Evolutionary conservation across 768 basidiomycete genomes (phyloP).

Genomic region (Rhizopogon vinicolor): DNA sequence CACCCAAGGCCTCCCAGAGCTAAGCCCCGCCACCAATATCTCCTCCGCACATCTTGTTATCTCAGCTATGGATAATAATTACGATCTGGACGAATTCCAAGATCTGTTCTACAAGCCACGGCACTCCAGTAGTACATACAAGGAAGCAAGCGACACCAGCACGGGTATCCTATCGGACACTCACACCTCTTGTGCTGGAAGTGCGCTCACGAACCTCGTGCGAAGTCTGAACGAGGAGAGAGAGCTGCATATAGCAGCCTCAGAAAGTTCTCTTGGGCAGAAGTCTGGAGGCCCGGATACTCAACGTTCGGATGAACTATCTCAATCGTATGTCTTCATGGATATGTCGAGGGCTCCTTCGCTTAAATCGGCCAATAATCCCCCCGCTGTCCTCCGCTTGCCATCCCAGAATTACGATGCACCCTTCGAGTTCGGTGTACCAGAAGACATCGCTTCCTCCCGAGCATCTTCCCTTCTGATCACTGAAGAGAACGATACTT

Average conservation of each 20-base stretch:
- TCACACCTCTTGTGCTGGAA: slow-evolving; percentile 24
- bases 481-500: slow-evolving; percentile 24
- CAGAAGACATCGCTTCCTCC: slow-evolving; percentile 23
- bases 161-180: slow-evolving; percentile 26
- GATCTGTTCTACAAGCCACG: slow-evolving; percentile 66
- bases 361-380: slow-evolving; percentile 5
- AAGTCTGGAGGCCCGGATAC: slow-evolving; percentile 5
- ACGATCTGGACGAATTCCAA: slow-evolving; percentile 70
- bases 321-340: slow-evolving; percentile 12
- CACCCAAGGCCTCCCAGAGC: slow-evolving; percentile 1
- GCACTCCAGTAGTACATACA: neutral
- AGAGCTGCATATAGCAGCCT: slow-evolving; percentile 15
- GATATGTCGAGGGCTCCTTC: slow-evolving; percentile 13
- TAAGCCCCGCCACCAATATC: slow-evolving; percentile 20
- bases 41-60: slow-evolving; percentile 33
- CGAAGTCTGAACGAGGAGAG: slow-evolving; percentile 36
- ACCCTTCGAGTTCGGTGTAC: slow-evolving; percentile 5
- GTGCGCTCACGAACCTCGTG: slow-evolving; percentile 34
- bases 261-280: slow-evolving; percentile 11
- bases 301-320: slow-evolving; percentile 9
- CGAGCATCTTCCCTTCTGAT: slow-evolving; percentile 17
- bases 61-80: slow-evolving; percentile 51
- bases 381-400: slow-evolving; percentile 3
- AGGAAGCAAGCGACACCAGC: slow-evolving; percentile 1
- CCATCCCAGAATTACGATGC: slow-evolving; percentile 2